These are phyloP conservation scores for Amanita subjunquillea DNA, from an alignment of 768 basidiomycete species.

Conservation along the genomic window DNA sequence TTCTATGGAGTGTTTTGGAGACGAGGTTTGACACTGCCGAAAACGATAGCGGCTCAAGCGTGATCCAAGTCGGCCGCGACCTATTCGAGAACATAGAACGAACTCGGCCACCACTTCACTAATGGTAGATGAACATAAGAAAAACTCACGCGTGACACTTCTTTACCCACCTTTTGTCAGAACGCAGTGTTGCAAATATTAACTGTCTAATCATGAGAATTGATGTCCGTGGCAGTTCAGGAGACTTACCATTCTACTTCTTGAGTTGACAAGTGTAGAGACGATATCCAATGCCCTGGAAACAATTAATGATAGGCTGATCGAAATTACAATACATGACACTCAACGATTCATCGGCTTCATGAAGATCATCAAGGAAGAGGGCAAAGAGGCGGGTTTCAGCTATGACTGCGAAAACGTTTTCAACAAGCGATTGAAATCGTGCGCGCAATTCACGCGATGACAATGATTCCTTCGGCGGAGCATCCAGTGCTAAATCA, in stretches of 20 bases:
- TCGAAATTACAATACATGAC: not conserved
- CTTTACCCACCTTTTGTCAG: constrained; percentile 38
- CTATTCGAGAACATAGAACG: constrained; percentile 46
- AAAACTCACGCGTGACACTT: not conserved
- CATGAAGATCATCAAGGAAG: constrained; percentile 67
- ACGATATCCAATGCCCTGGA: constrained; percentile 56
- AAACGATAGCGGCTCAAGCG: constrained; percentile 48
- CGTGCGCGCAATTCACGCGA: constrained; percentile 55
- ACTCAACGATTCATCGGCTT: constrained; percentile 57
- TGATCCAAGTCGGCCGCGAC: constrained; percentile 57
- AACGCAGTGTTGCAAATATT: constrained; percentile 52
- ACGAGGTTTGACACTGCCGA: constrained; percentile 49
- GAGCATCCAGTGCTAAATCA: constrained; percentile 37
- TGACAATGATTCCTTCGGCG: constrained; percentile 39
- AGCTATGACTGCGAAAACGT: constrained; percentile 57
- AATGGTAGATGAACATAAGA: not conserved
- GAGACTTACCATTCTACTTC: constrained; percentile 47
- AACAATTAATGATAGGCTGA: not conserved
- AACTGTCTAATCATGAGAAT: constrained; percentile 26
- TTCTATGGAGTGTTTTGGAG: constrained; percentile 51
- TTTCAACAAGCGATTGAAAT: constrained; percentile 63
- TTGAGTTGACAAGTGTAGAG: constrained; percentile 51
- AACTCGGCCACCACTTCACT: constrained; percentile 42
- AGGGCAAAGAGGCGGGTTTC: constrained; percentile 63
- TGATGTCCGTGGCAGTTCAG: not conserved